phyloP scores from a whole-genome alignment of 2,329 filamentous ascomycete genomes.

The Trichoderma aggressivum region DNA sequence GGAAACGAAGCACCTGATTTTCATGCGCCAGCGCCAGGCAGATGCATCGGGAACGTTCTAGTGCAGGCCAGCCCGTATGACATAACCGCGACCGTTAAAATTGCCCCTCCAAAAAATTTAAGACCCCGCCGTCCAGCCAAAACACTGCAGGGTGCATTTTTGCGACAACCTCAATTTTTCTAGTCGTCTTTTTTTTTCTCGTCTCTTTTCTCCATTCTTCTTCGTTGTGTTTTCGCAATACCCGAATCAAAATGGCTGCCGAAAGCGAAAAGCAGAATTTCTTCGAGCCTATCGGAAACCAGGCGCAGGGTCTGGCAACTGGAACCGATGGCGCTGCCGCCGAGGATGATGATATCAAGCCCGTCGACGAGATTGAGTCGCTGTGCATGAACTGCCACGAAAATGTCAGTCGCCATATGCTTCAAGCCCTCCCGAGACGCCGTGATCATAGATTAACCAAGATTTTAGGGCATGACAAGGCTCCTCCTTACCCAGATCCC shows the following conservation, averaged over 20 bases:
- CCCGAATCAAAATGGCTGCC: constrained; percentile 39
- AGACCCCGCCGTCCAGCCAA: constrained; percentile 22
- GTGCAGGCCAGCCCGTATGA: constrained; percentile 17
- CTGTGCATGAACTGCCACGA: constrained; percentile 84
- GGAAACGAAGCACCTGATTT: background rate
- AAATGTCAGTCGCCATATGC: constrained; percentile 53
- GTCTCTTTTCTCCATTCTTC: background rate
- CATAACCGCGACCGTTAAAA: constrained; percentile 17
- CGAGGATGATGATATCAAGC: constrained; percentile 47
- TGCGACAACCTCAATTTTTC: constrained; percentile 15
- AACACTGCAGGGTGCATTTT: background rate
- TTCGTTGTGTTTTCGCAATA: constrained; percentile 4
- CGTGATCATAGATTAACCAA: background rate
- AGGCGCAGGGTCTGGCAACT: constrained; percentile 51
- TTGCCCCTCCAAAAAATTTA: constrained; percentile 26
- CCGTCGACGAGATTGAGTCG: constrained; percentile 69
- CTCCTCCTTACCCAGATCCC: constrained; percentile 90
- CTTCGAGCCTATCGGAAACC: constrained; percentile 61
- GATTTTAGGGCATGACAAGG: constrained; percentile 70
- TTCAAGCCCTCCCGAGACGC: background rate
- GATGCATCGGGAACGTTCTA: constrained; percentile 20
- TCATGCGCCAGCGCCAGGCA: background rate
- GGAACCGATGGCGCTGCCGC: constrained; percentile 34
- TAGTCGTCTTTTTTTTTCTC: background rate
- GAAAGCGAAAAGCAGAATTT: constrained; percentile 46